phyloP scores from a whole-genome alignment of 257 asterid species.

The Coffea canephora region DNA sequence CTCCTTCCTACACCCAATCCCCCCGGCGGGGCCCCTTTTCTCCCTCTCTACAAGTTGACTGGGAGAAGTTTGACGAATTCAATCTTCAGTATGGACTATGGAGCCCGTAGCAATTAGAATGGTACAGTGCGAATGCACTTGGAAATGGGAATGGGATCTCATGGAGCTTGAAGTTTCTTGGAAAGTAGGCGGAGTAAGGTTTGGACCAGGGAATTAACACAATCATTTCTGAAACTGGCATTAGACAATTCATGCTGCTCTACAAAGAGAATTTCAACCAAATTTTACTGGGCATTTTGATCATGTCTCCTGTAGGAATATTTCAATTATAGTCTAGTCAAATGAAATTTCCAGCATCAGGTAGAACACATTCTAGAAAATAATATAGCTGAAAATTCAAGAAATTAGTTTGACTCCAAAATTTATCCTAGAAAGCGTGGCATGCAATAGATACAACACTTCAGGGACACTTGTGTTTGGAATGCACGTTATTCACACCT shows the following conservation, averaged over 20 bases:
- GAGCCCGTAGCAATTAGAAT: background rate
- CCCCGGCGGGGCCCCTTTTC: too few species aligned
- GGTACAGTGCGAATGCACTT: background rate
- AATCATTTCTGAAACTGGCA: background rate
- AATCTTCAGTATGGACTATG: background rate
- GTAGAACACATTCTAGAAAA: background rate
- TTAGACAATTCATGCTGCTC: background rate
- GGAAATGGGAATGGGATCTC: background rate
- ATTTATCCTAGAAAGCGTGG: background rate
- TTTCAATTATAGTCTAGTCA: background rate
- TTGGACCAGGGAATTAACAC: background rate
- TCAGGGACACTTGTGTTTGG: too few species aligned
- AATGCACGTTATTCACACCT: too few species aligned
- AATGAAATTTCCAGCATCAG: background rate
- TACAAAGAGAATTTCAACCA: background rate
- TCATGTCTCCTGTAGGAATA: background rate
- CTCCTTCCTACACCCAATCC: too few species aligned
- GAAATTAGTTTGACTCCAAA: background rate
- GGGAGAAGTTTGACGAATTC: background rate
- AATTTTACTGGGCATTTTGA: background rate
- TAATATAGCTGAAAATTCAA: background rate
- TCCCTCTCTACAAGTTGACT: background rate
- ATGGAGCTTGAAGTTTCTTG: slow-evolving; percentile 5
- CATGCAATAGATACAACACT: too few species aligned
- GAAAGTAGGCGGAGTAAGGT: background rate